Evolutionary conservation across 345 rosid species (phyloP).

Genomic region (Jatropha curcas): DNA sequence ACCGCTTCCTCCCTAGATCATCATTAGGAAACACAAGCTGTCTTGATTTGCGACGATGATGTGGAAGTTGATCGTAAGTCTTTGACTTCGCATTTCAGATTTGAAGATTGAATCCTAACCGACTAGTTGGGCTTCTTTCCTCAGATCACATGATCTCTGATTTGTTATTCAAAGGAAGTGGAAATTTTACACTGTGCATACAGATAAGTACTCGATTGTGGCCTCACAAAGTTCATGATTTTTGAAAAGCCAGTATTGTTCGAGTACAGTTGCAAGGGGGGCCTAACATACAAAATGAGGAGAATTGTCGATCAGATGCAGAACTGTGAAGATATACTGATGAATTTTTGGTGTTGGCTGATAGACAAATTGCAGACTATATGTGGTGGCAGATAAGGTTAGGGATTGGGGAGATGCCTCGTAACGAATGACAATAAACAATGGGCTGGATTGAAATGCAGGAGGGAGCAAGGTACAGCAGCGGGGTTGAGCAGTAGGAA

Average conservation of each 20-base stretch:
- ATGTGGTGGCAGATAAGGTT: conserved; percentile 57
- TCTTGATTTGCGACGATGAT: conserved; percentile 67
- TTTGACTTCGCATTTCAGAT: conserved; percentile 54
- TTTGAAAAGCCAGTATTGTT: conserved; percentile 51
- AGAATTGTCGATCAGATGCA: conserved; percentile 49
- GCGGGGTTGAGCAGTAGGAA: conserved; percentile 71
- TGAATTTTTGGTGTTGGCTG: conserved; percentile 73
- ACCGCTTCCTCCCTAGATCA: conserved; percentile 56
- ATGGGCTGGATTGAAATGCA: conserved; percentile 9
- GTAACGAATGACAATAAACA: conserved; percentile 39
- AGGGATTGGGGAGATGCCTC: conserved; percentile 81
- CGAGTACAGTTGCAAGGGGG: conserved; percentile 65
- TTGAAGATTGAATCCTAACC: conserved; percentile 55
- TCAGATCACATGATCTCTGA: conserved; percentile 64
- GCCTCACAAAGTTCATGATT: conserved; percentile 76
- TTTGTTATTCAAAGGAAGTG: conserved; percentile 44
- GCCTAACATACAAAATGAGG: conserved; percentile 46
- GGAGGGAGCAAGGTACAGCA: conserved; percentile 29
- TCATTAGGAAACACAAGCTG: conserved; percentile 54
- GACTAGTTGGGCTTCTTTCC: conserved; percentile 57
- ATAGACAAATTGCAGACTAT: conserved; percentile 52
- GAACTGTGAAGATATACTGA: conserved; percentile 74
- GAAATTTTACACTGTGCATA: conserved; percentile 80
- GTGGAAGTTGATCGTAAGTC: conserved; percentile 54
- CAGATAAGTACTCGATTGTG: conserved; percentile 61